Evolutionary conservation across 2,329 filamentous ascomycete species (phyloP), one percentile per base, ranked within the genome.

Genomic region (Fusarium sp.): DNA sequence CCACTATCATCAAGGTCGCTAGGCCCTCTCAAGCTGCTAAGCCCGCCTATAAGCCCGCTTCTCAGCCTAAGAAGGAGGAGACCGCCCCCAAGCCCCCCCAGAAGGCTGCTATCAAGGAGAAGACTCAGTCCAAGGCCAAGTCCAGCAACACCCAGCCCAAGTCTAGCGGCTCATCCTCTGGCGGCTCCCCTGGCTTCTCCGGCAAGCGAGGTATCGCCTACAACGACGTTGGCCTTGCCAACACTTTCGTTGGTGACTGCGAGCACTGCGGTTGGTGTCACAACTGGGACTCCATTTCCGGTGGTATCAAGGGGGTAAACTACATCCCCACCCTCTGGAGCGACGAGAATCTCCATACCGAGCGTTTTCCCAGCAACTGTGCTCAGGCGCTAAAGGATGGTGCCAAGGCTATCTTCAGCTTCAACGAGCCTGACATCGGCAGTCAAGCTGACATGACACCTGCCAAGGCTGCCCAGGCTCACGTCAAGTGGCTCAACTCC

Each of bases 371-470:
- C 35, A 48, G 66, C 17, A 84, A 86, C 68, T 89, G 85, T 48
- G 78, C 85, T 57, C 77, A 79, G 18, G 87, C 88, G 67, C 85
- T 92, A 67, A 73, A 79, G 54, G 78, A 78, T 15, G 91, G 90
- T 60, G 81, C 86, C 71, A 86, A 84, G 69, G 83, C 85, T 74
- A 79, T 93, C 60, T 85, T 93, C 76, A 85, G 86, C 79, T 92
- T 92, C 87, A 93, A 93, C 85, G 91, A 93, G 85, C 89, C 89
- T 48, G 91, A 93, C 79, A 85, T 86, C 69, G 72, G 73, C 15
- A 77, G 78, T n/a, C 90, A 93, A 81, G 83, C 89, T 74, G 88
- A 90, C 83, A 78, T 91, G 78, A 78, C 80, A 27, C 82, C 89
- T n/a, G 74, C 74, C 9, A 78, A 76, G 3, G 89, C 89, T 41